These are phyloP conservation scores for Oryza coarctata DNA, from an alignment of 176 grass and related monocot genomes.

Conservation along the genomic window DNA sequence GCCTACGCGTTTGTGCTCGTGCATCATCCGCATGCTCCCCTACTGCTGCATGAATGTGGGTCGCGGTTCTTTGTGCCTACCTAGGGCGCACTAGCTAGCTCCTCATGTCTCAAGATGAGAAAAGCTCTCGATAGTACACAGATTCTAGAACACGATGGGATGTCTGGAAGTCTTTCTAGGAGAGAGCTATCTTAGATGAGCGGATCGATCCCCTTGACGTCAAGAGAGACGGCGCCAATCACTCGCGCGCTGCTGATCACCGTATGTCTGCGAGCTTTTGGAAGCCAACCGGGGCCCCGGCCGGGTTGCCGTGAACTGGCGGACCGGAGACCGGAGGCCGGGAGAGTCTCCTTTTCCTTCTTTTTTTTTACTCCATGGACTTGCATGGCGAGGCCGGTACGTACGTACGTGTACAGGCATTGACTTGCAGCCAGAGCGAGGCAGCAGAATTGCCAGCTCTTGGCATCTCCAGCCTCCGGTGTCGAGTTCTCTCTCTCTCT, in stretches of 20 bases:
- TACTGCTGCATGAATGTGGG: not conserved
- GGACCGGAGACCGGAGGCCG: not conserved
- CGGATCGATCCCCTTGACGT: not conserved
- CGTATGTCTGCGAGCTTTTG: conserved; percentile 4
- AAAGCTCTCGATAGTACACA: not conserved
- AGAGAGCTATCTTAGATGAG: not conserved
- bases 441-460: not conserved
- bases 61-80: not conserved
- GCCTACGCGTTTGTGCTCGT: not conserved
- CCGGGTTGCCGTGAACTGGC: not conserved
- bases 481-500: not conserved
- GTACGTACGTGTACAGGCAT: too few species aligned
- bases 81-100: too few species aligned
- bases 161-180: conserved; percentile 34
- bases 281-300: not conserved
- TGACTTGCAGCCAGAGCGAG: not conserved
- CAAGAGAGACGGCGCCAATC: not conserved
- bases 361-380: not conserved
- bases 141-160: conserved; percentile 30
- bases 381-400: too few species aligned
- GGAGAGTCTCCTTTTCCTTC: too few species aligned
- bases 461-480: not conserved
- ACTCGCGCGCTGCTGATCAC: not conserved
- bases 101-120: not conserved
- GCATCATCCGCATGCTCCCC: too few species aligned